Conservation (phyloP, 805 yeast species). For the Myxozyma geophila region DNA sequence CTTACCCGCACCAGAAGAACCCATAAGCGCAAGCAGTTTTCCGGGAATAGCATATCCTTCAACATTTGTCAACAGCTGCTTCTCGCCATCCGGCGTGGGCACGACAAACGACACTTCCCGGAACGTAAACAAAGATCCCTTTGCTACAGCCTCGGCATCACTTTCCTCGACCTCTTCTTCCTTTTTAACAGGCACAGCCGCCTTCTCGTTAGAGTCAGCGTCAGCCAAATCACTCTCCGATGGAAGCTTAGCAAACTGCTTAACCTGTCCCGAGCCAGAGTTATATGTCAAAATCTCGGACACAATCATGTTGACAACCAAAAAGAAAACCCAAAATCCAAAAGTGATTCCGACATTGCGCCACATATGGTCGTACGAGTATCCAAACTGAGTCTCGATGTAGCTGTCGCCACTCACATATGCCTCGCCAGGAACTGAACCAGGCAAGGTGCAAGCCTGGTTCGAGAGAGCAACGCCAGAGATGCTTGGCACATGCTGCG, state of each 20-base stretch:
- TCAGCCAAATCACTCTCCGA: neutral
- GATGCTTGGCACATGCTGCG: constrained; percentile 62
- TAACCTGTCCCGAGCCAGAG: constrained; percentile 55
- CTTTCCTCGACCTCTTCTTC: constrained; percentile 1
- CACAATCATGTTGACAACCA: constrained; percentile 45
- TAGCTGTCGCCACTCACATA: constrained; percentile 66
- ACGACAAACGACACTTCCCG: constrained; percentile 39
- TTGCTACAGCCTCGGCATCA: neutral
- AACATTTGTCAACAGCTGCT: constrained; percentile 61
- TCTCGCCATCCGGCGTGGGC: constrained; percentile 40
- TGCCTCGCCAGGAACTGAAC: constrained; percentile 59
- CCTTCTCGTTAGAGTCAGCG: neutral
- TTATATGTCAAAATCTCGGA: constrained; percentile 45
- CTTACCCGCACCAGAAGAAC: constrained; percentile 80
- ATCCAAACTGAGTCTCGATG: constrained; percentile 54
- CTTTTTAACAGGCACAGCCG: neutral
- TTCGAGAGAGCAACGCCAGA: constrained; percentile 25
- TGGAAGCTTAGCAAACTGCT: constrained; percentile 13
- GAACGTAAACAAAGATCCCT: constrained; percentile 26
- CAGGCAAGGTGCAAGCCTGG: constrained; percentile 62
- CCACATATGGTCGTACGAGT: constrained; percentile 58
- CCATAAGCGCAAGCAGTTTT: constrained; percentile 69
- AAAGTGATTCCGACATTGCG: constrained; percentile 64
- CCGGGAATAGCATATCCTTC: constrained; percentile 79
- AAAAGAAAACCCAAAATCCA: constrained; percentile 60